Evolutionary conservation across 2,329 filamentous ascomycete species (phyloP).

Genomic region (Venturia oleaginea): DNA sequence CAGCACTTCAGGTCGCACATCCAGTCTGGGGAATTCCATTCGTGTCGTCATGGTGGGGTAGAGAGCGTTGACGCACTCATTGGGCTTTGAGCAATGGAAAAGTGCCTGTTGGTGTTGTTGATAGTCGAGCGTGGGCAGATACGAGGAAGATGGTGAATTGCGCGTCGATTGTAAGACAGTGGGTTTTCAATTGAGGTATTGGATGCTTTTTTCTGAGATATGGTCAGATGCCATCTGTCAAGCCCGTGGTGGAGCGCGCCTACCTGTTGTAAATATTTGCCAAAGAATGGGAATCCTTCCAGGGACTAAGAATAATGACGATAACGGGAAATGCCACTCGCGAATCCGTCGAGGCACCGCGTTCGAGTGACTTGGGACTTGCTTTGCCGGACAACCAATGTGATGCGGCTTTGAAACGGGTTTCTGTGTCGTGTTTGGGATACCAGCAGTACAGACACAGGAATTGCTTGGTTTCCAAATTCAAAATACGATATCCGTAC

Average conservation of each 20-base stretch:
- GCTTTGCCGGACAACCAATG: not conserved
- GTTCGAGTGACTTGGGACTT: not conserved
- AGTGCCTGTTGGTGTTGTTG: not conserved
- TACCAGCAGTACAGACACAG: not conserved
- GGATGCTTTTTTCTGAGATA: not conserved
- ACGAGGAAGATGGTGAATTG: not conserved
- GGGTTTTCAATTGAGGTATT: not conserved
- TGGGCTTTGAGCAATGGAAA: not conserved
- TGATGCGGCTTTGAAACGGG: slow-evolving; percentile 9
- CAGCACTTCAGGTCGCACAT: not conserved
- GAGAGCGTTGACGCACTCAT: slow-evolving; percentile 3
- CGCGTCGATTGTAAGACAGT: not conserved
- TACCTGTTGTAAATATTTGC: not conserved
- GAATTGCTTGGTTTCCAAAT: not conserved
- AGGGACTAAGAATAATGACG: not conserved
- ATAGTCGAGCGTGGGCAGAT: not conserved
- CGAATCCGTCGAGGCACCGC: not conserved
- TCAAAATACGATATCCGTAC: not conserved
- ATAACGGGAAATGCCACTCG: not conserved
- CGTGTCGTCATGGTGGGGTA: not conserved
- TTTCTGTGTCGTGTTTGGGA: not conserved
- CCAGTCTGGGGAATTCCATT: not conserved
- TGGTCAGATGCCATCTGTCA: not conserved
- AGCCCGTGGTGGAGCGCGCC: not conserved
- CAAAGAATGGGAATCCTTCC: not conserved